phyloP scores from a whole-genome alignment of 495 filamentous ascomycete species.

The Penicillium chermesinum region DNA sequence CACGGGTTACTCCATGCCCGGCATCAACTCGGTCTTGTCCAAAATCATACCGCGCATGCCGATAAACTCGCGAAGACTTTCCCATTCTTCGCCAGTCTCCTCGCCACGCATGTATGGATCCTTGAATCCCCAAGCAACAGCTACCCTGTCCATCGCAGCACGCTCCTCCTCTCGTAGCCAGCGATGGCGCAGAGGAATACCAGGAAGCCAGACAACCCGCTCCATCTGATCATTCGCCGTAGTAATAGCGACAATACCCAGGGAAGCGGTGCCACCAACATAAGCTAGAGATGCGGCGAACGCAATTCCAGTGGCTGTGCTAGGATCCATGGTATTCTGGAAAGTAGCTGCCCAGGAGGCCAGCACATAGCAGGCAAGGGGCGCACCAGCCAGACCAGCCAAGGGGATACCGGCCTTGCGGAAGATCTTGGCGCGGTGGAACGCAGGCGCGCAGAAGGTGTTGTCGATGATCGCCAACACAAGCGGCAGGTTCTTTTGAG shows the following conservation, averaged over 20 bases:
- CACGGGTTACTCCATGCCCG: slow-evolving; percentile 67
- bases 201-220: slow-evolving; percentile 78
- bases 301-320: slow-evolving; percentile 65
- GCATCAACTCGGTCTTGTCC: slow-evolving; percentile 81
- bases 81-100: slow-evolving; percentile 88
- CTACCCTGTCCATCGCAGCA: slow-evolving; percentile 80
- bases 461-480: slow-evolving; percentile 76
- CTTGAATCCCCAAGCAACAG: slow-evolving; percentile 83
- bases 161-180: slow-evolving; percentile 93
- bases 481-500: slow-evolving; percentile 65
- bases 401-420: slow-evolving; percentile 46
- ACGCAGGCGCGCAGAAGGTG: slow-evolving; percentile 70
- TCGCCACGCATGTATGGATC: slow-evolving; percentile 75
- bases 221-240: slow-evolving; percentile 94
- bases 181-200: slow-evolving; percentile 73
- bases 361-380: slow-evolving; percentile 62
- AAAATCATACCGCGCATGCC: slow-evolving; percentile 79
- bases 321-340: slow-evolving; percentile 67
- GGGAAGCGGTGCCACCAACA: slow-evolving; percentile 65
- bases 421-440: slow-evolving; percentile 59
- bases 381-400: slow-evolving; percentile 52
- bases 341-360: slow-evolving; percentile 51
- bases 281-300: slow-evolving; percentile 81
- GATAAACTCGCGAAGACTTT: slow-evolving; percentile 73
- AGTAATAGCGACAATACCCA: slow-evolving; percentile 77